These are phyloP conservation scores for Arxiozyma slooffiae DNA, from an alignment of 1,139 yeast species.

Conservation along the genomic window DNA sequence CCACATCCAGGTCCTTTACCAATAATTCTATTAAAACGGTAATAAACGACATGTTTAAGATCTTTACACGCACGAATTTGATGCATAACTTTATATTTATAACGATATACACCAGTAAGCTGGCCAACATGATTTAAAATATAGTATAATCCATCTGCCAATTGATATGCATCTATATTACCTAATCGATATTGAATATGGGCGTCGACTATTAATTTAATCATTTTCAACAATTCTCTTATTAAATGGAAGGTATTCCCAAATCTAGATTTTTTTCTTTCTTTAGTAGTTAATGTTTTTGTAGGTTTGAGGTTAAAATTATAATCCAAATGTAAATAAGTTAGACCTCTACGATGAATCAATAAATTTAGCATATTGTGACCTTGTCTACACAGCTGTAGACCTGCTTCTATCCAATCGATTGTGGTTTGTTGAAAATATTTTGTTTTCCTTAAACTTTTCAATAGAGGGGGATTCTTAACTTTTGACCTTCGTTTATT, in stretches of 20 bases:
- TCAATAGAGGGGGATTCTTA: constrained; percentile 37
- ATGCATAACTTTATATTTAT: constrained; percentile 96
- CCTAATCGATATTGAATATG: constrained; percentile 89
- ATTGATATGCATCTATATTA: constrained; percentile 81
- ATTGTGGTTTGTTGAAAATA: constrained; percentile 85
- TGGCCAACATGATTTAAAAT: constrained; percentile 90
- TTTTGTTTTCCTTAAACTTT: constrained; percentile 64
- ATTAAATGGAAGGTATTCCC: constrained; percentile 94
- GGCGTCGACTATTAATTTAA: constrained; percentile 81
- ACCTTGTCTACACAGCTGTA: constrained; percentile 89
- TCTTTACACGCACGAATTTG: constrained; percentile 95
- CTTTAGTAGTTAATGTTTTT: constrained; percentile 91
- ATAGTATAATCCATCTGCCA: constrained; percentile 90
- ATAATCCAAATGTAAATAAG: constrained; percentile 87
- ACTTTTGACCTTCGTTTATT: constrained; percentile 38
- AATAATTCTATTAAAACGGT: constrained; percentile 64
- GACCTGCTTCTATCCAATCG: constrained; percentile 98
- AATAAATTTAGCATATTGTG: constrained; percentile 84
- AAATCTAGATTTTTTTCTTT: constrained; percentile 87
- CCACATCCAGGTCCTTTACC: constrained; percentile 99
- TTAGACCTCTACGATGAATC: constrained; percentile 84
- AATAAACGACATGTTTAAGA: constrained; percentile 80
- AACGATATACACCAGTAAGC: constrained; percentile 89
- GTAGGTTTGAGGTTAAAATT: constrained; percentile 95
- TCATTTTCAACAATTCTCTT: constrained; percentile 73